Base-by-base conservation (phyloP, 495 filamentous ascomycete species). In the Penicillium ochrochloron region DNA sequence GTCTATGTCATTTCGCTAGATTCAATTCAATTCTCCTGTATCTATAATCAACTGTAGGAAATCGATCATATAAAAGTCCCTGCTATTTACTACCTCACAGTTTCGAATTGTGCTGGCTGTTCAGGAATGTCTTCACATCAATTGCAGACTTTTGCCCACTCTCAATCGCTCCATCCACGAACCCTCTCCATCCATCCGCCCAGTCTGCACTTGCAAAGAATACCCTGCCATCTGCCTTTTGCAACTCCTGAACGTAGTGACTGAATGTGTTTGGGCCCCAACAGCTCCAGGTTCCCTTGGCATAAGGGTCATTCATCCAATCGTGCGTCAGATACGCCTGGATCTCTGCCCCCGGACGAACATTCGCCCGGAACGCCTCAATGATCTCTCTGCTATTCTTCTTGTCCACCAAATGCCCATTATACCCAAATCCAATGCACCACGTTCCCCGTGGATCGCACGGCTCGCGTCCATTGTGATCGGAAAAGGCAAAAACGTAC, bases 131-230 rank as follows among this genome's bases (percentile, higher is more conserved):
- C 19, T 46, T 48, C 3, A 27, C 21, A 27, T 59, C 19, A 23
- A 33, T 48, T 21, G 59, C 61, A 57, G 57, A 42, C 29, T 25
- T 39, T 48, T 66, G 57, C 19, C 73, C 71, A 17, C 63, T 60
- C 56, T 76, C 67, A 59, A 76, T 69, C 17, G 71, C 73, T 31
- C 73, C 69, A 39, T 74, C 67, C 14, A 76, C 62, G 39, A 72
- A 74, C 2, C 66, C 66, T 59, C 66, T 64, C 71, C 71, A 76
- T 6, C 73, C 69, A 56, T 69, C 58, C 2, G 70, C 69, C 71
- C 71, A 76, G 46, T 74, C 73, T 9, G 63, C 67, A 53, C 63
- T 69, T 1, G 67, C 71, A 50, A 76, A 70, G 21, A 67, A 33
- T 9, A 72, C 46, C 17, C 61, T 61, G 5, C 68, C 67, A 44